A percentile compares a stretch with the other conserved stretches of the same genome.
Evolutionary conservation across 2,329 filamentous ascomycete genomes (phyloP).

Genomic region (Leptographium wingfieldii): DNA sequence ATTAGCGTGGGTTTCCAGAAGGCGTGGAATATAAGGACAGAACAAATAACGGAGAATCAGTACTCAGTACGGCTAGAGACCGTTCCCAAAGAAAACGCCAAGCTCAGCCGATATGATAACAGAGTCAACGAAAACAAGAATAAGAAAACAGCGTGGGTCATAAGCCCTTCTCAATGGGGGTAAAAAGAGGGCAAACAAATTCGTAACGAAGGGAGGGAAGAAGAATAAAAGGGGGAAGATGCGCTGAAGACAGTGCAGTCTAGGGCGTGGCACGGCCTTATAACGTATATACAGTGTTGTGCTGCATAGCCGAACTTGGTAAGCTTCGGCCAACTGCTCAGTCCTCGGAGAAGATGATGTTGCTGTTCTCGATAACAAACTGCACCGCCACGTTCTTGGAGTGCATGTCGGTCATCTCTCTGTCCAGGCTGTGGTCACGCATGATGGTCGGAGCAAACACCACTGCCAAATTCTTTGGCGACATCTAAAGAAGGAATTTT

Average conservation of each 20-base stretch:
- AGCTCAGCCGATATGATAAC: neutral
- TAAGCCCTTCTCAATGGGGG: neutral
- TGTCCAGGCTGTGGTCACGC: constrained; percentile 76
- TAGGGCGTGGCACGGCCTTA: neutral
- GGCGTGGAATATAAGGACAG: neutral
- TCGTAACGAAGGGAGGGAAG: neutral
- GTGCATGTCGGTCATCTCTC: constrained; percentile 94
- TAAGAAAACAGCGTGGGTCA: neutral
- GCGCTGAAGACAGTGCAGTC: neutral
- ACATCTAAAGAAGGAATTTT: constrained; percentile 52
- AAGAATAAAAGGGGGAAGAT: constrained; percentile 4
- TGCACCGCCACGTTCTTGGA: constrained; percentile 85
- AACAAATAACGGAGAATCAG: neutral
- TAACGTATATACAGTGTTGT: neutral
- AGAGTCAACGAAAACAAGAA: neutral
- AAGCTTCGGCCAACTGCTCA: neutral
- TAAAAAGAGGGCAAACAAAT: neutral
- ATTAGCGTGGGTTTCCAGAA: neutral
- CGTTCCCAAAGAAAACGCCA: constrained; percentile 3
- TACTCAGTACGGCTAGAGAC: neutral
- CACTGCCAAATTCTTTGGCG: constrained; percentile 86
- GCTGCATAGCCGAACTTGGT: neutral
- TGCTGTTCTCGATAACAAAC: constrained; percentile 83
- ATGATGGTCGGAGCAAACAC: constrained; percentile 98
- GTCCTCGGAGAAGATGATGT: constrained; percentile 58